Evolutionary conservation across 176 grass and related monocot species (phyloP).

Genomic region (Oryza rufipogon): DNA sequence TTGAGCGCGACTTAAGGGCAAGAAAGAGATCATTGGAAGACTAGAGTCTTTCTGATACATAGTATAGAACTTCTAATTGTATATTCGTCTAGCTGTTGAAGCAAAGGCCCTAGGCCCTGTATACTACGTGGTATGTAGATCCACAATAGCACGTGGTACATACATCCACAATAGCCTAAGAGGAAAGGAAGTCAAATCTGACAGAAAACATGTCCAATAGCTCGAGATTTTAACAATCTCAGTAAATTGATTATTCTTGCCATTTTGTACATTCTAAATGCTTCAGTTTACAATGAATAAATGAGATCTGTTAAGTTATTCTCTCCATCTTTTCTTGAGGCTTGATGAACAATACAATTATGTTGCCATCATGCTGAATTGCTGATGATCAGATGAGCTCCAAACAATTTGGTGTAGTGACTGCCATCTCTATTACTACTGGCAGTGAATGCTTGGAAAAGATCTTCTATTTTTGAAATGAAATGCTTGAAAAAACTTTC

Average conservation of each 20-base stretch:
- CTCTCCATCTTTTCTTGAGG: background rate
- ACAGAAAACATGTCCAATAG: conserved; percentile 11
- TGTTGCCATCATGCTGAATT: background rate
- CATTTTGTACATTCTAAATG: conserved; percentile 28
- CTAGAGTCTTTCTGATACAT: conserved; percentile 38
- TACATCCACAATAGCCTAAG: conserved; percentile 35
- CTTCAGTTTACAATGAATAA: conserved; percentile 45
- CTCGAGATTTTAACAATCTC: conserved; percentile 14
- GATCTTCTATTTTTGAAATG: background rate
- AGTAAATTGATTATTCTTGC: conserved; percentile 38
- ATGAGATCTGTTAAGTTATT: conserved; percentile 31
- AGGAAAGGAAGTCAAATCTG: conserved; percentile 23
- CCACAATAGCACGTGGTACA: conserved; percentile 14
- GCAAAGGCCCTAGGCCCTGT: conserved; percentile 42
- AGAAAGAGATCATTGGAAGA: conserved; percentile 88
- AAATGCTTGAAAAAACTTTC: background rate
- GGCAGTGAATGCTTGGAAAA: conserved; percentile 3
- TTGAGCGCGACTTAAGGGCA: conserved; percentile 73
- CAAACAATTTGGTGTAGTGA: conserved; percentile 20
- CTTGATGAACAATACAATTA: background rate
- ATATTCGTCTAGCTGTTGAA: conserved; percentile 50
- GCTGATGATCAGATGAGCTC: background rate
- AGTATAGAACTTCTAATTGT: conserved; percentile 39
- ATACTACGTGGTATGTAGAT: conserved; percentile 43
- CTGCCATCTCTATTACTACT: background rate